Percentiles rank a stretch among this genome's conserved stretches.
phyloP scores from a whole-genome alignment of 352 stramenopile species.

The Phytophthora hybrid region DNA sequence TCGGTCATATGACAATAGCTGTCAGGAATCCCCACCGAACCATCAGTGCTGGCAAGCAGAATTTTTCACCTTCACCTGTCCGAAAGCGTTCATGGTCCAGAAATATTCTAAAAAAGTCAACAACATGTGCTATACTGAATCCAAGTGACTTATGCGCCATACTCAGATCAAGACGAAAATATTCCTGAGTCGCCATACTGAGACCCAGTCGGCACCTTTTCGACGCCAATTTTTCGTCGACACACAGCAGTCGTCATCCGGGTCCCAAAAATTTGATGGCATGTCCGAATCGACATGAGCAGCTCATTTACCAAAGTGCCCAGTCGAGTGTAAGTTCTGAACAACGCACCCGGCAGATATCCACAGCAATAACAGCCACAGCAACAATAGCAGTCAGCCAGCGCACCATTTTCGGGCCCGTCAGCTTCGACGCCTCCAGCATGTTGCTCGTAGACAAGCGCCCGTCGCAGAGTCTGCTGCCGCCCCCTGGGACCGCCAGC shows the following conservation, averaged over 20 bases:
- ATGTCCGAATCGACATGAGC: constrained; percentile 2
- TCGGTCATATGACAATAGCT: not conserved
- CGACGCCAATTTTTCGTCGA: constrained; percentile 34
- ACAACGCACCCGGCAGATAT: not conserved
- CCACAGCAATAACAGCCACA: too few relatives aligned
- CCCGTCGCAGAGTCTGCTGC: constrained; percentile 5
- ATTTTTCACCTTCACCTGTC: not conserved
- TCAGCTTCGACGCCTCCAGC: constrained; percentile 25
- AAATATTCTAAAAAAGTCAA: too few relatives aligned
- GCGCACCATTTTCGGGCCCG: constrained; percentile 30
- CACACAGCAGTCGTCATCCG: constrained; percentile 23
- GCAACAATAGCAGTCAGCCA: constrained; percentile 3
- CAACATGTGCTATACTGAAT: not conserved
- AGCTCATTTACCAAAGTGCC: constrained; percentile 43
- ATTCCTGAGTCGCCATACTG: constrained; percentile 3
- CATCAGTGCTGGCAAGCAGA: not conserved
- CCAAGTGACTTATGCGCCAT: not conserved
- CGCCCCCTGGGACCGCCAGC: constrained; percentile 1
- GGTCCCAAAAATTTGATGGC: constrained; percentile 42
- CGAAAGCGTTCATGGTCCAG: too few relatives aligned
- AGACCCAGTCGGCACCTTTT: constrained; percentile 8
- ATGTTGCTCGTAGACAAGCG: constrained; percentile 56
- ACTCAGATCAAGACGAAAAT: not conserved
- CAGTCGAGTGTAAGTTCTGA: constrained; percentile 8
- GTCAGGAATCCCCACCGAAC: not conserved